Conservation (phyloP, 106 monocot genomes). For the Dioscorea alata region DNA sequence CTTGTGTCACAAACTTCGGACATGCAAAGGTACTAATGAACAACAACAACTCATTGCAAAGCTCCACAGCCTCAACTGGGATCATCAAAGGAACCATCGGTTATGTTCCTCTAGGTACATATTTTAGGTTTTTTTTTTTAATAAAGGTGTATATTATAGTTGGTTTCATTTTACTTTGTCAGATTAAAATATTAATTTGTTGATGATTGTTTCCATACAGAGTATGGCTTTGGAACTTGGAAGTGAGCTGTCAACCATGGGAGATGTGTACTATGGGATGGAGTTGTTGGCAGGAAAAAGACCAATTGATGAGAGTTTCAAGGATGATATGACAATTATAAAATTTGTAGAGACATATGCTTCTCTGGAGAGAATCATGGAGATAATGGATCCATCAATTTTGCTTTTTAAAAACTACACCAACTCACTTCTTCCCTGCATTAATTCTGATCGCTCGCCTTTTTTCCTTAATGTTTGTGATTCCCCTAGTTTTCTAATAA, state of each 20-base stretch:
- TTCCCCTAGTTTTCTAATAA: no score
- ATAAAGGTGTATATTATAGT: not conserved
- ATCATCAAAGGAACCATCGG: conserved; percentile 31
- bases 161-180: no score
- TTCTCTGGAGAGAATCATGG: conserved; percentile 3
- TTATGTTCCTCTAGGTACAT: conserved; percentile 29
- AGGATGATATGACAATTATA: conserved; percentile 4
- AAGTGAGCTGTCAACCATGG: not conserved
- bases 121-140: no score
- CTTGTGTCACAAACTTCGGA: conserved; percentile 19
- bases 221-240: conserved; percentile 16
- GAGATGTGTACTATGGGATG: conserved; percentile 11
- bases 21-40: conserved; percentile 14
- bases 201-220: not conserved
- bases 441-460: no score
- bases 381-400: not conserved
- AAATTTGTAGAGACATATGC: not conserved
- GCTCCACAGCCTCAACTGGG: not conserved
- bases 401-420: no score
- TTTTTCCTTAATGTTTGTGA: no score
- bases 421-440: no score
- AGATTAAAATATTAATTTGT: no score
- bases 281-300: conserved; percentile 17
- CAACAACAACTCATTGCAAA: not conserved
- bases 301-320: conserved; percentile 5